Evolutionary conservation across 2,329 filamentous ascomycete species (phyloP), one percentile per base, ranked within the genome.

Genomic region (Sporothrix variecibatus): DNA sequence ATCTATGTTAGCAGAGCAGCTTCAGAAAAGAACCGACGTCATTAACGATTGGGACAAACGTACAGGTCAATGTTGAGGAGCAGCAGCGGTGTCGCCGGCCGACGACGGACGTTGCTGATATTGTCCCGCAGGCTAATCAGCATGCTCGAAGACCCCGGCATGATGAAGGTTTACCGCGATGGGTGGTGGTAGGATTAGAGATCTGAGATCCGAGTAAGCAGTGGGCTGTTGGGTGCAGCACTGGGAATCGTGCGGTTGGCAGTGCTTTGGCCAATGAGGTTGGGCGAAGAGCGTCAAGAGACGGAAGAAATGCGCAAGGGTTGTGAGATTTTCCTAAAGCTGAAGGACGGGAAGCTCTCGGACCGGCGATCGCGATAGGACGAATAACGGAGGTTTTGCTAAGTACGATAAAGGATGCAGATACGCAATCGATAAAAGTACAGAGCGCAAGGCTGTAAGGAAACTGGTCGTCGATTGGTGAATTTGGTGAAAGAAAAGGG

Each of bases 81-180:
- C 75, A 88, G 83, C 79, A 90, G 81, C 79, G 89, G 87, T 78
- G 88, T 87, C 74, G 85, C 85, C 65, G 87, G 86, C 75, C 86
- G 84, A 75, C 86, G 87, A 82, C 89, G 90, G 79, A 90, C 88
- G 76, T 84, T 86, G 77, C 86, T 87, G 80, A 93, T 87, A 81
- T 89, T 87, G 80, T 92, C 91, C 78, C 91, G 87, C 81, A 94
- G 84, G 84, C 91, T 93, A 77, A 92, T 85, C 78, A 92, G 91
- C 82, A 93, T 89, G 80, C 91, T 87, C 78, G 91, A 92, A 75
- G 88, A 90, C 80, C 91, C 91, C 76, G 90, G 87, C 88, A 91
- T 91, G 72, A 76, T 84, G 79, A n/a, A 23, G 38, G 12, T 28
- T 56, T 56, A 20, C 26, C 26, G 68, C 15, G 40, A n/a, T 26